Conservation (phyloP, 2,329 filamentous ascomycete species). For the Aspergillus terreus region DNA sequence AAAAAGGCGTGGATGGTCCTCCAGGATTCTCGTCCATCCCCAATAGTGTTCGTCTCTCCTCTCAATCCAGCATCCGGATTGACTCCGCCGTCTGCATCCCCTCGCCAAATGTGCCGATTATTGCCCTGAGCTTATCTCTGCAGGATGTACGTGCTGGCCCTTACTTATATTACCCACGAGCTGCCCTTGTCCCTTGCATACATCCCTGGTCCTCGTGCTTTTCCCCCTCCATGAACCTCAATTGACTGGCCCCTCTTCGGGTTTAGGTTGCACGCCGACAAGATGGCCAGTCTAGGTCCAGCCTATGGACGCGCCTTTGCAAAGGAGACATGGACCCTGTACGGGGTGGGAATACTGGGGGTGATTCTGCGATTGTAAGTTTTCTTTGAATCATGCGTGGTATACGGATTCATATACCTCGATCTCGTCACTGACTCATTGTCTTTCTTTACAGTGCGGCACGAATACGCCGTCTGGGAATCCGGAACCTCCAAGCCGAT, state of each 20-base stretch:
- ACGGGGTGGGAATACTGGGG: conserved; percentile 36
- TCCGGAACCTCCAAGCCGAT: conserved; percentile 51
- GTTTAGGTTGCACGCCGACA: conserved; percentile 18
- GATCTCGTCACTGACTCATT: neutral
- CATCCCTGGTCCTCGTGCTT: neutral
- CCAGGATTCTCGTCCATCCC: neutral
- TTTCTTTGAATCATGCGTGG: neutral
- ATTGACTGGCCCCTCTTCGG: conserved; percentile 7
- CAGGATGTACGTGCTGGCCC: conserved; percentile 1
- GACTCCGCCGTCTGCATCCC: neutral
- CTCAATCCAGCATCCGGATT: neutral
- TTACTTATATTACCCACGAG: conserved; percentile 2
- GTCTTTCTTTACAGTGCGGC: conserved; percentile 28
- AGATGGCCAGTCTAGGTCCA: conserved; percentile 27
- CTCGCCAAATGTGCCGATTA: conserved; percentile 2
- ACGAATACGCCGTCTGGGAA: conserved; percentile 41
- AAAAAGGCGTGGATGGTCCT: neutral
- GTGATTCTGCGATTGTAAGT: conserved; percentile 38
- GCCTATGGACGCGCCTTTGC: conserved; percentile 27
- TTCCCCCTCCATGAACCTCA: conserved; percentile 5
- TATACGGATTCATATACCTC: neutral
- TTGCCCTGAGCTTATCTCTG: conserved; percentile 4
- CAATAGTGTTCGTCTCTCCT: neutral
- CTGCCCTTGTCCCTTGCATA: conserved; percentile 1
- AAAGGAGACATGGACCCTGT: conserved; percentile 41